These are phyloP conservation scores for Calocybe cyanea DNA, from an alignment of 768 basidiomycete genomes.

Conservation along the genomic window DNA sequence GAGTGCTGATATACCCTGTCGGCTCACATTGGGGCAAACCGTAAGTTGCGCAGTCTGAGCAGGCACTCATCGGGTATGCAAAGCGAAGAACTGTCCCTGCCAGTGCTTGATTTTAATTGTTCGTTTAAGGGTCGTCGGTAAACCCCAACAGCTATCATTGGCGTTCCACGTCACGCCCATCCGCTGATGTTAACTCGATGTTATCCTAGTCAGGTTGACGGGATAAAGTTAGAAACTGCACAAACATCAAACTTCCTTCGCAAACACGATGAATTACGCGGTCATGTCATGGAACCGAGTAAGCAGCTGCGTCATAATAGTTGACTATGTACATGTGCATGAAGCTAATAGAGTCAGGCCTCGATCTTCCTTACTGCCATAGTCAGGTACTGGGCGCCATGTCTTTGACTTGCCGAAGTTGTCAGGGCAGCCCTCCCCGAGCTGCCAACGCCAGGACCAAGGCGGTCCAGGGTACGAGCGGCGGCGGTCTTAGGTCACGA, in stretches of 20 bases:
- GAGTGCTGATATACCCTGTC: conserved; percentile 33
- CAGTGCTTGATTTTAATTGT: background rate
- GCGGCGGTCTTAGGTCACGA: too few relatives aligned
- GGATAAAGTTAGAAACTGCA: background rate
- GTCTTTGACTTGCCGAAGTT: background rate
- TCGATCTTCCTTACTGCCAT: too few relatives aligned
- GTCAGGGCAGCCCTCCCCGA: background rate
- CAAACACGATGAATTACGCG: background rate
- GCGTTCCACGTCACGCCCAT: conserved; percentile 13
- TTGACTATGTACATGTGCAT: too few relatives aligned
- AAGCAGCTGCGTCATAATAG: too few relatives aligned
- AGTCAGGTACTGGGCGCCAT: background rate
- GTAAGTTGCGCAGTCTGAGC: conserved; percentile 38
- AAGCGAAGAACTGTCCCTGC: conserved; percentile 2
- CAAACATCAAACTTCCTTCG: background rate
- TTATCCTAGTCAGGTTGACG: conserved; percentile 4
- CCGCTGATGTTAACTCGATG: conserved; percentile 1
- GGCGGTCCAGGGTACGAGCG: too few relatives aligned
- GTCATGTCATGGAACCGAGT: too few relatives aligned
- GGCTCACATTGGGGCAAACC: conserved; percentile 43
- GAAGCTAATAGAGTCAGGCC: too few relatives aligned
- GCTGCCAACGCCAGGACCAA: too few relatives aligned
- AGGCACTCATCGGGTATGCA: conserved; percentile 12
- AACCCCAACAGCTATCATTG: conserved; percentile 5
- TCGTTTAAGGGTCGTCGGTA: conserved; percentile 8